These are phyloP conservation scores for Anethum foeniculum DNA, from an alignment of 140 eudicot species.

Conservation along the genomic window DNA sequence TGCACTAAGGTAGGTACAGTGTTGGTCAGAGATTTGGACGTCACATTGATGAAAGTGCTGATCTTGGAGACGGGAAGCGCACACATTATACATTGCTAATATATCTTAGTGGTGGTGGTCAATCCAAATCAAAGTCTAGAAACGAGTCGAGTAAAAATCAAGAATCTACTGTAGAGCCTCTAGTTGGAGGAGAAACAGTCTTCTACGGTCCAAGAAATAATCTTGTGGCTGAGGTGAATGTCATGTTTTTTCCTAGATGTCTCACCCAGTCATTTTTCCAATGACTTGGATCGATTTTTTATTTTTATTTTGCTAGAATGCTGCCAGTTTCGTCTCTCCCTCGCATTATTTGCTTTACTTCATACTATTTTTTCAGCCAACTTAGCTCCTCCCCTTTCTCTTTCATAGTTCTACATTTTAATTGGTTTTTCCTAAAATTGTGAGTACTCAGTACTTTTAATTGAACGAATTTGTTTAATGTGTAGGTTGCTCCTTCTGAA, in stretches of 20 bases:
- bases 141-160: slow-evolving; percentile 22
- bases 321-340: background rate
- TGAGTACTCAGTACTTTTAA: background rate
- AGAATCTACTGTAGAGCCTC: slow-evolving; percentile 36
- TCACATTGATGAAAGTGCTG: slow-evolving; percentile 91
- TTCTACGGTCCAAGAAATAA: slow-evolving; percentile 78
- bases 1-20: slow-evolving; percentile 39
- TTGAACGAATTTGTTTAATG: slow-evolving; percentile 6
- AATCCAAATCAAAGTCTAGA: slow-evolving; percentile 32
- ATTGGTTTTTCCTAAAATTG: slow-evolving; percentile 2
- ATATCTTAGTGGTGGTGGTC: slow-evolving; percentile 61
- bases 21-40: slow-evolving; percentile 90
- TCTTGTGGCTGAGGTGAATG: slow-evolving; percentile 77
- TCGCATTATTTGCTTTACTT: background rate
- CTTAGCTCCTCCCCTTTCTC: background rate
- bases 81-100: slow-evolving; percentile 80
- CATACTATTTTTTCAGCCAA: background rate
- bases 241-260: background rate
- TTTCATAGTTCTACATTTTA: background rate
- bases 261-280: background rate
- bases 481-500: slow-evolving; percentile 76
- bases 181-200: slow-evolving; percentile 96
- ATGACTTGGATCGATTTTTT: background rate
- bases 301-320: background rate
- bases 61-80: slow-evolving; percentile 74